These are phyloP conservation scores for Limonium bicolor DNA, from an alignment of 148 eudicot genomes.

Conservation along the genomic window DNA sequence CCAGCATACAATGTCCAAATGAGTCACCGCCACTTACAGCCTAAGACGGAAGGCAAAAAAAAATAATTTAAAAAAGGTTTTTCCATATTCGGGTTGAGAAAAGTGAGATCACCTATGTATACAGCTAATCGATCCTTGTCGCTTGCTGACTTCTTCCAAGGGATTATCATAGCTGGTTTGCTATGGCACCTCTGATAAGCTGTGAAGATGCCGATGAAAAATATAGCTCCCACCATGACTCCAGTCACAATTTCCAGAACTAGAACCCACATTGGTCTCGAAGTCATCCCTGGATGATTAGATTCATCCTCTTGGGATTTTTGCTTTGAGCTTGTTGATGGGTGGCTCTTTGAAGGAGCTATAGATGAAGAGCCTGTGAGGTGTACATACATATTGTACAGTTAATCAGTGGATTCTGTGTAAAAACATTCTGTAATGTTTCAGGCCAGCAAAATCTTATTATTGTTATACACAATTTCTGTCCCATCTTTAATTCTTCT, in stretches of 20 bases:
- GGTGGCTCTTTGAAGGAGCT: slow-evolving; percentile 22
- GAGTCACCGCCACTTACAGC: not conserved
- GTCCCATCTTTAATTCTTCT: too few species aligned
- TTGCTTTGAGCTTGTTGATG: slow-evolving; percentile 18
- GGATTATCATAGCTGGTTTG: slow-evolving; percentile 52
- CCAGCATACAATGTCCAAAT: not conserved
- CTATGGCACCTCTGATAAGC: slow-evolving; percentile 38
- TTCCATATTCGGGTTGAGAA: not conserved
- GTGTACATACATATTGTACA: not conserved
- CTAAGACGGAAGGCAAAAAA: not conserved
- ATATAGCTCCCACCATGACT: slow-evolving; percentile 42
- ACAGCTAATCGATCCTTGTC: slow-evolving; percentile 43
- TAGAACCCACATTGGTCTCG: slow-evolving; percentile 70
- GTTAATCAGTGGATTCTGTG: too few species aligned
- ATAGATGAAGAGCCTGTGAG: not conserved
- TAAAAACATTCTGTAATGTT: too few species aligned
- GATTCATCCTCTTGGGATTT: slow-evolving; percentile 15
- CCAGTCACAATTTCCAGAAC: slow-evolving; percentile 76
- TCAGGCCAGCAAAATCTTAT: too few species aligned
- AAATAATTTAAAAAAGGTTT: not conserved
- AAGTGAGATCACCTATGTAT: slow-evolving; percentile 50
- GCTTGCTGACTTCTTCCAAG: slow-evolving; percentile 80
- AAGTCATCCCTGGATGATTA: slow-evolving; percentile 24
- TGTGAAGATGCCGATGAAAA: slow-evolving; percentile 33
- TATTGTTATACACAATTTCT: too few species aligned